A percentile compares a stretch with the other conserved stretches of the same genome.
These are phyloP conservation scores for Saturnispora quitensis DNA, from an alignment of 805 yeast species.

Conservation along the genomic window DNA sequence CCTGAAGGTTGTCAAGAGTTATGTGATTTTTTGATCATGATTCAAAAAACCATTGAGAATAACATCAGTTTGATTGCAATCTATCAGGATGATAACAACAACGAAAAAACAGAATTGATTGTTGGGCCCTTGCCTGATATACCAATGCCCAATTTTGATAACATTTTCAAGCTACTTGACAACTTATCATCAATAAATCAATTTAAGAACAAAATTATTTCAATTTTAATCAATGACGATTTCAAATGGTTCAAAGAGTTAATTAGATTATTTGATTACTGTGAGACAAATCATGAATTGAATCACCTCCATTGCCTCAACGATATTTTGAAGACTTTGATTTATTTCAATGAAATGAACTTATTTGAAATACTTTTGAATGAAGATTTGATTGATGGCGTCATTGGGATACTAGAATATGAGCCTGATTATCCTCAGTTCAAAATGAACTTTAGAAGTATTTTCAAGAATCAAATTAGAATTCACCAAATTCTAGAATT, in stretches of 20 bases:
- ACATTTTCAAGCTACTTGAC: slow-evolving; percentile 46
- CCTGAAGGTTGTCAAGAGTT: slow-evolving; percentile 78
- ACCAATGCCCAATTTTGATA: slow-evolving; percentile 39
- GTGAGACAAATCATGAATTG: slow-evolving; percentile 47
- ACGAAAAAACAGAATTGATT: slow-evolving; percentile 64
- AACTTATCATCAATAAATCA: slow-evolving; percentile 25
- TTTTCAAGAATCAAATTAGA: slow-evolving; percentile 43
- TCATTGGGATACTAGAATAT: slow-evolving; percentile 78
- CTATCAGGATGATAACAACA: slow-evolving; percentile 31
- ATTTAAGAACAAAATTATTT: too few relatives aligned
- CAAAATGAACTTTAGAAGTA: slow-evolving; percentile 74
- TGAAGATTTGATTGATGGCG: slow-evolving; percentile 44
- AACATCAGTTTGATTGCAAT: slow-evolving; percentile 69
- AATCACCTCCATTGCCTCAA: slow-evolving; percentile 56
- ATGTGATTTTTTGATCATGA: slow-evolving; percentile 69
- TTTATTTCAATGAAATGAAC: slow-evolving; percentile 61
- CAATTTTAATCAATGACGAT: slow-evolving; percentile 40
- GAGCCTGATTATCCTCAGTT: slow-evolving; percentile 78
- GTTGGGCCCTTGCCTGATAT: slow-evolving; percentile 78
- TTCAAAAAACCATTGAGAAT: slow-evolving; percentile 50
- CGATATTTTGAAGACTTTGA: slow-evolving; percentile 60
- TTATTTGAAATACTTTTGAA: slow-evolving; percentile 50
- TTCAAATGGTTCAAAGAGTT: slow-evolving; percentile 37
- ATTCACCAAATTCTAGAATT: slow-evolving; percentile 70
- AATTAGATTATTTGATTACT: slow-evolving; percentile 40